Evolutionary conservation across 1,139 yeast genomes (phyloP).

Genomic region (Hemisphaericaspora lyxosophila): DNA sequence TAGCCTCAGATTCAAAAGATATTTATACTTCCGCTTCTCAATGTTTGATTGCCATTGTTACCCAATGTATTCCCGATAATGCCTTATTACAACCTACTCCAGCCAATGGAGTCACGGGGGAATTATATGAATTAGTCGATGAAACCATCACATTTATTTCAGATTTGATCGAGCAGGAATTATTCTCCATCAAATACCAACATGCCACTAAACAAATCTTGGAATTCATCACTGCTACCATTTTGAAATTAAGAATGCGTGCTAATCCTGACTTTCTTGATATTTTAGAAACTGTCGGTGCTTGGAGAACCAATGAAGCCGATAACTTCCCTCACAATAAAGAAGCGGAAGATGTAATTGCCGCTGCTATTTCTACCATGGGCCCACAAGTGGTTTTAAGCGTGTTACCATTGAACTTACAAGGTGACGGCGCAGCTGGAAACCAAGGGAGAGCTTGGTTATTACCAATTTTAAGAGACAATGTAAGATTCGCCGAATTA

Average conservation of each 20-base stretch:
- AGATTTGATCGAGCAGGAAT: constrained; percentile 51
- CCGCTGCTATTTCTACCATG: constrained; percentile 72
- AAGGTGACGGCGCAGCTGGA: no score
- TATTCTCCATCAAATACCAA: constrained; percentile 73
- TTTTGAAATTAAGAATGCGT: constrained; percentile 64
- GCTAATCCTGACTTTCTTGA: constrained; percentile 70
- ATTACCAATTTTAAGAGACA: constrained; percentile 87
- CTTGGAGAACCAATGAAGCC: constrained; percentile 79
- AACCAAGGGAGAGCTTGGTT: constrained; percentile 90
- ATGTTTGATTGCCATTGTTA: constrained; percentile 74
- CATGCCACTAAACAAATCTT: constrained; percentile 75
- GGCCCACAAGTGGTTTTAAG: constrained; percentile 85
- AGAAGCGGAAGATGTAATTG: constrained; percentile 78
- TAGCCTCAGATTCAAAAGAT: constrained; percentile 65
- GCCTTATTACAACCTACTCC: constrained; percentile 53
- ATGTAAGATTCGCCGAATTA: constrained; percentile 70
- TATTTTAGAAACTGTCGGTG: constrained; percentile 73
- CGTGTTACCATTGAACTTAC: constrained; percentile 75
- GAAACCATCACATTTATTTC: constrained; percentile 50
- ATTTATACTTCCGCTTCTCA: constrained; percentile 80
- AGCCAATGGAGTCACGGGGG: constrained; percentile 35
- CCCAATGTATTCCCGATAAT: constrained; percentile 64
- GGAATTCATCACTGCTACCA: constrained; percentile 63
- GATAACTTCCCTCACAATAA: constrained; percentile 68
- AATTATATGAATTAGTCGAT: constrained; percentile 57